Evolutionary conservation across 2,329 filamentous ascomycete genomes (phyloP), one percentile per base, ranked within the genome.

Genomic region (Phaeophleospora eucalypticola): DNA sequence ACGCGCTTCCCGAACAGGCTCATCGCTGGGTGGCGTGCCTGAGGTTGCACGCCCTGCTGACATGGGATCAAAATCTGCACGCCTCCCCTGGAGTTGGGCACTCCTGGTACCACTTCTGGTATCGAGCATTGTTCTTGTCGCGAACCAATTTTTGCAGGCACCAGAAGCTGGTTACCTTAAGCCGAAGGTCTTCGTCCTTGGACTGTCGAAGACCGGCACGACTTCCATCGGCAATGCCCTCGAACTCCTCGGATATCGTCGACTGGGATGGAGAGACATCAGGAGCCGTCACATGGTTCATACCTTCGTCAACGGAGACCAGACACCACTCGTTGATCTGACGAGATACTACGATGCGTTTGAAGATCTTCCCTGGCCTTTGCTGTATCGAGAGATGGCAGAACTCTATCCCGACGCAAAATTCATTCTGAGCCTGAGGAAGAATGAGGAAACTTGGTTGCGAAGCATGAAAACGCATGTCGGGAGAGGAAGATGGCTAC

Each of bases 121-220:
- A 6, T 29, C 24, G 7, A 12, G 7, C 12, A 29, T 29, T 7
- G 7, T 29, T 6, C 24, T 29, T 12, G 7, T 29, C 24, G 24
- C 24, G 24, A 29, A 29, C 24, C 24, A 29, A 12, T 12, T 29
- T 12, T 6, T 29, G 6, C 60, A 58, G 16, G 54, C 58, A 12
- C 45, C 52, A 8, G 49, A 56, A n/a, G 36, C 52, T 8, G n/a
- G 43, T 2, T 41, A 42, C 6, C 52, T 61, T 18, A 53, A 56
- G 41, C 58, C 59, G n/a, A 64, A 64, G 43, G 46, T 64, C 46
- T 64, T 63, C 43, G 56, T 64, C 16, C 53, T 64, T 29, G 61
- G 60, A 17, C 52, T 64, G 19, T 64, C 61, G 6, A 62, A 63
- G 35, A 63, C 60, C 24, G 59, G 59, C 27, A 63, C 61, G 17